Conservation (phyloP, 2,329 filamentous ascomycete genomes). For the Epichloe baconii region DNA sequence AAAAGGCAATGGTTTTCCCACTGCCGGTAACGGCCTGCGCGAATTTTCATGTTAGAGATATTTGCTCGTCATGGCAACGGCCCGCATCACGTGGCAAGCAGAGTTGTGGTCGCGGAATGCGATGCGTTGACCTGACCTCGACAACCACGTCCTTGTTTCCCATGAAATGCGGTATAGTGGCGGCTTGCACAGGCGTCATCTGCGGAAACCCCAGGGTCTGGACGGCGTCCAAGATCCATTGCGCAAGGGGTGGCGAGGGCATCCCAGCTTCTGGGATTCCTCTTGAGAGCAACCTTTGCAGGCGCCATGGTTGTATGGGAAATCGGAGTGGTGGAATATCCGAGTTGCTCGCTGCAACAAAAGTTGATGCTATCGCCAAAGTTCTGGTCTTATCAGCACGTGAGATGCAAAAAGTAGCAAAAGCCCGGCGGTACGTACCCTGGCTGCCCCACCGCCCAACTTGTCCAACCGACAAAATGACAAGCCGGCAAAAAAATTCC, state of each 20-base stretch:
- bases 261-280: constrained; percentile 34
- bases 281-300: constrained; percentile 23
- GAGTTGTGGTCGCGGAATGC: neutral
- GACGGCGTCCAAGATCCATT: constrained; percentile 78
- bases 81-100: too few species aligned
- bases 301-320: constrained; percentile 17
- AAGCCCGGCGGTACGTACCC: too few species aligned
- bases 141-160: constrained; percentile 88
- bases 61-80: neutral
- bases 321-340: neutral
- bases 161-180: constrained; percentile 77
- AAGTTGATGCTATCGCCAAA: constrained; percentile 6
- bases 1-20: constrained; percentile 83
- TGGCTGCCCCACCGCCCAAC: too few species aligned
- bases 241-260: constrained; percentile 25
- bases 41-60: neutral
- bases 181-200: constrained; percentile 92
- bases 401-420: constrained; percentile 8
- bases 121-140: constrained; percentile 36
- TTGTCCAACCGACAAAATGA: neutral
- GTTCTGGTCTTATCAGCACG: constrained; percentile 21
- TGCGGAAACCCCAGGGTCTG: constrained; percentile 71
- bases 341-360: neutral
- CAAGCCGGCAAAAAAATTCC: constrained; percentile 4
- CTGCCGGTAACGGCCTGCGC: constrained; percentile 70